Base-by-base conservation (phyloP, 768 basidiomycete genomes). In the Lactarius psammicola region DNA sequence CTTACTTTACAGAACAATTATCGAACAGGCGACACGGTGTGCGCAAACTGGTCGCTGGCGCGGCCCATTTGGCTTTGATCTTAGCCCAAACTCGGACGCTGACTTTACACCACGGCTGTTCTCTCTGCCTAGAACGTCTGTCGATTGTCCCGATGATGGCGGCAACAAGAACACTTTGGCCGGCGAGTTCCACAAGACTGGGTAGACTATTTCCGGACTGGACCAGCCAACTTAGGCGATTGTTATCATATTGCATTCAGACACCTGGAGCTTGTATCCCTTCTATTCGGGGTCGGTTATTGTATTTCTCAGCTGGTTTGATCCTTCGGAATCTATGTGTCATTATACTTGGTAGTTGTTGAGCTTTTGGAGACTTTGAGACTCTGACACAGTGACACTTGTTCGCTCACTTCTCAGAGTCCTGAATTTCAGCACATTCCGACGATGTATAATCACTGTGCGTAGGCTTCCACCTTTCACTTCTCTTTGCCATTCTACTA, bases 11-110 rank as follows among this genome's bases (percentile, higher is more conserved):
- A 80, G 80, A 54, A 81, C 83, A 15, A 77, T 91, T 40, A 78
- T 91, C 54, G 88, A 89, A 44, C 87, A 89, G 65, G 84, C 87
- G 55, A 76, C 76, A 38, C 79, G 79, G 62, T 85, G 79, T 53
- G 62, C 67, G 23, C 72, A 73, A 62, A 72, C 71, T 26, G 75
- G 75, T 28, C 67, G 70, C 26, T 77, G 76, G 76, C 69, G 76
- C 30, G 65, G 53, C 60, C 63, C 61, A 28, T 70, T 70, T n/a
- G 55, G 69, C 51, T 62, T 67, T 61, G 64, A 68, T 66, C 66
- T 59, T 28, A 28, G 61, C 56, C 28, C 38, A 17, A 59, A 59
- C 54, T 63, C 49, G 31, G 65, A 66, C 36, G 51, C 40, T 66
- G 40, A 56, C 40, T 33, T 59, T n/a, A 67, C 61, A 18, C 66